Base-by-base conservation (phyloP, 495 filamentous ascomycete species). In the Aspergillus indologenus region DNA sequence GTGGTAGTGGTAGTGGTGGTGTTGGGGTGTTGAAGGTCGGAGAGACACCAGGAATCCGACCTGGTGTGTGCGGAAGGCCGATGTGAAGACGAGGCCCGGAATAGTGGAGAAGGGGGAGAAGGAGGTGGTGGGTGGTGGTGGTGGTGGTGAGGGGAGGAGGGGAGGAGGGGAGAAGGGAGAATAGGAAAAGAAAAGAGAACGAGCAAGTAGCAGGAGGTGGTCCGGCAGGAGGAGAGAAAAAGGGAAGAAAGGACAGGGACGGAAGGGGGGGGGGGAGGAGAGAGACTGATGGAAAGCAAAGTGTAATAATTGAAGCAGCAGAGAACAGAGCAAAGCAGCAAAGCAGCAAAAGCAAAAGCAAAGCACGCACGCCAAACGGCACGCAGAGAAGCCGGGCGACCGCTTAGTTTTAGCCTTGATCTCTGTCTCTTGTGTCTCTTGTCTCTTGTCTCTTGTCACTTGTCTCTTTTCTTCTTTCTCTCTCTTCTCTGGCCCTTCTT, bases 321-420 rank as follows among this genome's bases (percentile, higher is more conserved):
- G 34, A 40, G 51, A 49, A 62, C 55, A 19, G 24, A 43, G 48
- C 22, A 53, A 40, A 47, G 42, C 19, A 62, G 51, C n/a, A 60
- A 62, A 57, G 49, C 18, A 40, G 54, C 57, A 51, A 45, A 15
- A 14, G 31, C 44, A 34, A 50, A 52, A 31, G 47, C 53, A 58
- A 56, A 45, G 40, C 45, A 53, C 48, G 49, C 57, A 34, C 52
- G 45, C 45, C 31, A 54, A 59, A 53, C 56, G 56, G 56, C 55
- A 62, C 59, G 55, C 51, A 58, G 60, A 58, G 59, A 58, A 62
- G 40, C 43, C 60, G 54, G 60, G 49, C 56, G 56, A 62, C 63
- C 63, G 63, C 63, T 59, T 62, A 62, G 59, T 60, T 22, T 47
- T 46, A 42, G 14, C n/a, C 22, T 49, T 48, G 21, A 34, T 29